Evolutionary conservation across 768 basidiomycete genomes (phyloP).

Genomic region (Russula earlei): DNA sequence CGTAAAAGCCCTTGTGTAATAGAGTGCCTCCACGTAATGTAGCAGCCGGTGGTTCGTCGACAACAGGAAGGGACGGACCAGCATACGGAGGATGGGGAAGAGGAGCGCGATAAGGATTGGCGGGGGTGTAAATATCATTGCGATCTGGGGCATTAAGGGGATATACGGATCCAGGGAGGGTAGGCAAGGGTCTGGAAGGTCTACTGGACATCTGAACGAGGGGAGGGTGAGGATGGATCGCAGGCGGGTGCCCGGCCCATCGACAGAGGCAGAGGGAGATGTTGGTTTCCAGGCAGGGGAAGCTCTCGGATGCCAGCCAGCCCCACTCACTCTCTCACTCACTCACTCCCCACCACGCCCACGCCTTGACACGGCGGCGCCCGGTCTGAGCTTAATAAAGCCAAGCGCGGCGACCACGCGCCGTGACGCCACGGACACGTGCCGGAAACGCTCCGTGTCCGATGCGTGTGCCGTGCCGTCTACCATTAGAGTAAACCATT

Average conservation of each 20-base stretch:
- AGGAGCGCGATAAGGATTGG: constrained; percentile 23
- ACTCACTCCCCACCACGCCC: too few relatives aligned
- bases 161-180: constrained; percentile 11
- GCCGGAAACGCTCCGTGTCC: not conserved
- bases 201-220: constrained; percentile 6
- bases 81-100: constrained; percentile 30
- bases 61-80: constrained; percentile 22
- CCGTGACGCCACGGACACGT: constrained; percentile 16
- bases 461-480: not conserved
- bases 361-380: too few relatives aligned
- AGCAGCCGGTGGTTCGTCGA: constrained; percentile 37
- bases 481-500: not conserved
- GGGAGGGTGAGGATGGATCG: not conserved
- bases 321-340: too few relatives aligned
- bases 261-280: too few relatives aligned
- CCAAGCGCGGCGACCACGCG: constrained; percentile 4
- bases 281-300: too few relatives aligned
- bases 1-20: constrained; percentile 86
- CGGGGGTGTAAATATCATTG: constrained; percentile 10
- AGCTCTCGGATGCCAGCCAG: too few relatives aligned
- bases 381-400: not conserved
- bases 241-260: not conserved
- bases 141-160: not conserved
- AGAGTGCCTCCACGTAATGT: constrained; percentile 59
- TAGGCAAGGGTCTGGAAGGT: constrained; percentile 17